These are phyloP conservation scores for Nannochloropsis oceanica DNA, from an alignment of 108 stramenopile genomes.

Conservation along the genomic window DNA sequence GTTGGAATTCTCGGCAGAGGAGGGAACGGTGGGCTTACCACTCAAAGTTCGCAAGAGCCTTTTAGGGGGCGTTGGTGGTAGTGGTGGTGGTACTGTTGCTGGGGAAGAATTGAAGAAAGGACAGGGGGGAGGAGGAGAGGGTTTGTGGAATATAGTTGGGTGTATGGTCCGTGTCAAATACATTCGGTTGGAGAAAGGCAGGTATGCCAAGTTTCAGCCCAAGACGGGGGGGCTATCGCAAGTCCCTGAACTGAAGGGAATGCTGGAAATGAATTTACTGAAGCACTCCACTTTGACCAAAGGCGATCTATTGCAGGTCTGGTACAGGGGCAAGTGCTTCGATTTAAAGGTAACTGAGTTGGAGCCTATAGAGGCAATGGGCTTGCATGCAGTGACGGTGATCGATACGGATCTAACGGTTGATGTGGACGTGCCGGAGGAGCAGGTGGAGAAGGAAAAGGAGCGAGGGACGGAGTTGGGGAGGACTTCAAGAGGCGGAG, in stretches of 20 bases:
- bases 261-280: conserved; percentile 23
- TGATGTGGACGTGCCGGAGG: conserved; percentile 17
- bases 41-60: conserved; percentile 20
- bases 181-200: conserved; percentile 13
- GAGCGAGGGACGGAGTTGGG: conserved; percentile 2
- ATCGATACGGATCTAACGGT: conserved; percentile 27
- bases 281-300: conserved; percentile 19
- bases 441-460: conserved; percentile 5
- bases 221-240: conserved; percentile 16
- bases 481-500: conserved; percentile 1
- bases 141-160: not conserved
- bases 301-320: conserved; percentile 16
- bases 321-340: conserved; percentile 21
- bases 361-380: not conserved
- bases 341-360: conserved; percentile 4
- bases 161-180: conserved; percentile 2
- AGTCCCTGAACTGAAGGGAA: conserved; percentile 21
- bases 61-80: not conserved
- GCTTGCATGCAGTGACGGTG: conserved; percentile 13
- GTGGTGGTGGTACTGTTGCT: not conserved
- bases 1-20: conserved; percentile 19
- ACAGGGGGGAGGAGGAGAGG: not conserved
- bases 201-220: conserved; percentile 14
- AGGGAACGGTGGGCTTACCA: conserved; percentile 19
- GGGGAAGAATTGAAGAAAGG: not conserved